These are phyloP conservation scores for Curvularia lunata DNA, from an alignment of 2,329 filamentous ascomycete species.

Conservation along the genomic window DNA sequence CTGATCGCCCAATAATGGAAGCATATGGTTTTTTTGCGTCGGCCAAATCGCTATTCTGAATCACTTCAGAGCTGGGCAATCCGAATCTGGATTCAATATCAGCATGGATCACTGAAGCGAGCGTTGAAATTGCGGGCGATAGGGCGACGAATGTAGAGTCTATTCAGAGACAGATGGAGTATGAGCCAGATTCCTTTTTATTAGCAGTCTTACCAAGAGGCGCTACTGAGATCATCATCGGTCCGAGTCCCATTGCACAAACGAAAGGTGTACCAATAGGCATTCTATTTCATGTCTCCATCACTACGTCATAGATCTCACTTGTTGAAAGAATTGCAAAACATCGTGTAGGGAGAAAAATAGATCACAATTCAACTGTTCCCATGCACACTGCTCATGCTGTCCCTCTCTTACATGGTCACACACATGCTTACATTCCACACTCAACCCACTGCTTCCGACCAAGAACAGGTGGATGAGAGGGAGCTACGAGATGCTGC, in stretches of 20 bases:
- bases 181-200: not conserved
- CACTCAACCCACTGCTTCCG: not conserved
- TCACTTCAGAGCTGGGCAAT: not conserved
- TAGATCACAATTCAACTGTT: not conserved
- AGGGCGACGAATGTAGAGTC: not conserved
- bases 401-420: not conserved
- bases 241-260: not conserved
- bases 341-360: not conserved
- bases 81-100: not conserved
- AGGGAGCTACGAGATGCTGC: not conserved
- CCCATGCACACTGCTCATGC: not conserved
- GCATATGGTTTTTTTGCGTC: not conserved
- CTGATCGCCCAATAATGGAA: not conserved
- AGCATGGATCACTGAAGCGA: not conserved
- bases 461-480: not conserved
- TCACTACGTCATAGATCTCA: not conserved
- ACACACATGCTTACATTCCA: not conserved
- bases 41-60: not conserved
- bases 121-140: not conserved
- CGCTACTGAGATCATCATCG: not conserved
- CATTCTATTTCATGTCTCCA: not conserved
- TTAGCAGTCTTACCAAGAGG: not conserved
- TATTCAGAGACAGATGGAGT: not conserved
- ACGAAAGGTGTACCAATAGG: not conserved
- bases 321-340: not conserved